Percentiles rank a stretch among this genome's conserved stretches.
Evolutionary conservation across 2,329 filamentous ascomycete species (phyloP).

Genomic region (Epichloe sp.): DNA sequence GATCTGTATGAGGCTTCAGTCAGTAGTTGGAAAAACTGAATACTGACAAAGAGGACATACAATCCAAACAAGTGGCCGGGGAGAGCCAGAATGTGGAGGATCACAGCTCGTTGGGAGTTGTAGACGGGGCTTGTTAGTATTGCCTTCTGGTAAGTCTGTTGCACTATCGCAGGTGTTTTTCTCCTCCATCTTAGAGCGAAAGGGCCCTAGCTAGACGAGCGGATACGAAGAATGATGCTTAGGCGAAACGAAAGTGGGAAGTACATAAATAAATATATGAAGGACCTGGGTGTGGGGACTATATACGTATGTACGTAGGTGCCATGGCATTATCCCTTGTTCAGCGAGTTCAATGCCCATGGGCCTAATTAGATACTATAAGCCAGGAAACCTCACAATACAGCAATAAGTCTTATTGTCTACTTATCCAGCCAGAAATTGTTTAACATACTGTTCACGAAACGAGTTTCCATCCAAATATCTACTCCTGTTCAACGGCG

Average conservation of each 20-base stretch:
- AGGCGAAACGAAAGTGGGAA: too few relatives aligned
- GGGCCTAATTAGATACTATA: too few relatives aligned
- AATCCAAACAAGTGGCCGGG: slow-evolving; percentile 77
- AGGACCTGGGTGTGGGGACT: background rate
- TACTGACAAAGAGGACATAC: slow-evolving; percentile 17
- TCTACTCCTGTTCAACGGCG: slow-evolving; percentile 66
- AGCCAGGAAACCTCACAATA: too few relatives aligned
- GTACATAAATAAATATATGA: background rate
- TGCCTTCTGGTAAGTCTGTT: slow-evolving; percentile 8
- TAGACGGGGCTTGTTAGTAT: slow-evolving; percentile 21
- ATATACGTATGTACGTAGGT: background rate
- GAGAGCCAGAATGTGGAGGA: slow-evolving; percentile 59
- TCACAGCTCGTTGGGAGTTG: slow-evolving; percentile 71
- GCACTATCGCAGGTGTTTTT: slow-evolving; percentile 11
- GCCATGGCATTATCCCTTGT: background rate
- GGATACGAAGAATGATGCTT: background rate
- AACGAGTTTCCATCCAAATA: slow-evolving; percentile 70
- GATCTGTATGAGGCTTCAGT: slow-evolving; percentile 37
- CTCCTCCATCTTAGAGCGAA: slow-evolving; percentile 2
- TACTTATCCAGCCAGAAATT: slow-evolving; percentile 19
- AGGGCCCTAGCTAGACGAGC: background rate
- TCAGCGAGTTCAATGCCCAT: too few relatives aligned
- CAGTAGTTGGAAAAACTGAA: background rate
- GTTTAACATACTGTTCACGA: slow-evolving; percentile 61
- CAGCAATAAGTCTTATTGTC: too few relatives aligned